phyloP scores from a whole-genome alignment of 805 yeast species.

The Candida pini region DNA sequence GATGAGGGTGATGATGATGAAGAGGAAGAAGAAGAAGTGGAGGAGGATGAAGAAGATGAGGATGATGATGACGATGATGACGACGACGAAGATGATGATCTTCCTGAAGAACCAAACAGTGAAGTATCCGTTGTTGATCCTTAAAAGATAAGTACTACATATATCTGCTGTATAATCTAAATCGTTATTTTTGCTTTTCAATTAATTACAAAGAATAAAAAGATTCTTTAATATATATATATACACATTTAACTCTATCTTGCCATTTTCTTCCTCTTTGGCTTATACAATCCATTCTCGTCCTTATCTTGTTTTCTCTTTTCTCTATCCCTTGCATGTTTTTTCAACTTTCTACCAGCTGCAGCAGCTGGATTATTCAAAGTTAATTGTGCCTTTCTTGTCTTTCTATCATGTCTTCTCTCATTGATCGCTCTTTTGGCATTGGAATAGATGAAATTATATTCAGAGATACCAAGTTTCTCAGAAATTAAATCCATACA shows the following conservation, averaged over 20 bases:
- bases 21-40: slow-evolving; percentile 6
- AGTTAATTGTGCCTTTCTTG: slow-evolving; percentile 70
- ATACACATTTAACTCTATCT: slow-evolving; percentile 1
- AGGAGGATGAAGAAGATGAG: slow-evolving; percentile 7
- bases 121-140: background rate
- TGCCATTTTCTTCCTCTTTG: slow-evolving; percentile 44
- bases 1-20: background rate
- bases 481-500: slow-evolving; percentile 62
- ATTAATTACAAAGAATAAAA: no score
- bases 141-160: no score
- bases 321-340: slow-evolving; percentile 70
- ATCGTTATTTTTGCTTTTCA: background rate
- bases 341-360: slow-evolving; percentile 72
- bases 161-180: background rate
- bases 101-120: no score
- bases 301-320: slow-evolving; percentile 72
- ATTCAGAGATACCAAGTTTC: slow-evolving; percentile 68
- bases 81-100: no score
- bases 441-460: slow-evolving; percentile 51
- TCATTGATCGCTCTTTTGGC: slow-evolving; percentile 57
- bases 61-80: slow-evolving; percentile 10
- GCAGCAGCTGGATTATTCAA: slow-evolving; percentile 74
- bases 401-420: slow-evolving; percentile 70
- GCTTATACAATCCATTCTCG: slow-evolving; percentile 67
- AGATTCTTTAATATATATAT: background rate